Conservation (phyloP, 805 yeast genomes). For the Naumovozyma dairenensis region DNA sequence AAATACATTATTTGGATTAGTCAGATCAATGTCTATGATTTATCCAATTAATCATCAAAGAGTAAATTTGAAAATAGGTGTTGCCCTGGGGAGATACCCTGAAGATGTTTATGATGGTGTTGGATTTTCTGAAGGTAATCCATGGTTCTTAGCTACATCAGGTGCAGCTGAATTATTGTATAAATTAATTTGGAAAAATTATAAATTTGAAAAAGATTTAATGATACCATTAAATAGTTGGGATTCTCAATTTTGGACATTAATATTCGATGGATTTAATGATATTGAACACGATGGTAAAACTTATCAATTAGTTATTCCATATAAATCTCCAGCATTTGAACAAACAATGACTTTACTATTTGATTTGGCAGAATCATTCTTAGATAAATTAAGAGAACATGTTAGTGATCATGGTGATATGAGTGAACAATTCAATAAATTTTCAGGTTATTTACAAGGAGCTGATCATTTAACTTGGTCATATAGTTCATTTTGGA, state of each 20-base stretch:
- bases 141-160: slow-evolving; percentile 81
- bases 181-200: slow-evolving; percentile 40
- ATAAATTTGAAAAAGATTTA: slow-evolving; percentile 34
- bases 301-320: slow-evolving; percentile 5
- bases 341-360: slow-evolving; percentile 36
- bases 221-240: slow-evolving; percentile 26
- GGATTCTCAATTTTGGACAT: slow-evolving; percentile 21
- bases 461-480: slow-evolving; percentile 87
- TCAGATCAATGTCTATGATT: slow-evolving; percentile 57
- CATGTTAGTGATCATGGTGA: slow-evolving; percentile 57
- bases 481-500: slow-evolving; percentile 77
- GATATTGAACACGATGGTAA: not conserved
- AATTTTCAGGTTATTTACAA: slow-evolving; percentile 69
- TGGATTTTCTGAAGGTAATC: slow-evolving; percentile 70
- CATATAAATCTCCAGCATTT: slow-evolving; percentile 33
- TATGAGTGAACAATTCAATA: slow-evolving; percentile 85
- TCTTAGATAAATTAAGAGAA: slow-evolving; percentile 44
- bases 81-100: slow-evolving; percentile 84
- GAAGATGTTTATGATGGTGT: slow-evolving; percentile 82
- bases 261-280: slow-evolving; percentile 4
- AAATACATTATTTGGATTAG: slow-evolving; percentile 53
- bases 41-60: slow-evolving; percentile 65
- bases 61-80: slow-evolving; percentile 34
- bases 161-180: slow-evolving; percentile 57
- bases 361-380: slow-evolving; percentile 56